Evolutionary conservation across 805 yeast species (phyloP).

Genomic region (Kregervanrija delftensis): DNA sequence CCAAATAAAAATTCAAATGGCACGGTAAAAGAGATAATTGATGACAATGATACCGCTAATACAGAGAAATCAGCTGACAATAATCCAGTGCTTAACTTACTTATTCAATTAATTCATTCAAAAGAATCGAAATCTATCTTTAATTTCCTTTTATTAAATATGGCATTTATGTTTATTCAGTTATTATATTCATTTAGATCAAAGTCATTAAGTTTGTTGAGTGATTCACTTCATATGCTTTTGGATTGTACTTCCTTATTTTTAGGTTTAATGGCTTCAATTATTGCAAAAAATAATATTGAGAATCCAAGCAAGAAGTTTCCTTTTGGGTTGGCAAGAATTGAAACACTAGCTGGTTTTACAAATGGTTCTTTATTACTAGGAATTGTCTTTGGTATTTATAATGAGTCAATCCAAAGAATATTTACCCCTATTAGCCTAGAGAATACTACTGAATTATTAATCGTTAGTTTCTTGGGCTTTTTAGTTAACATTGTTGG

Average conservation of each 20-base stretch:
- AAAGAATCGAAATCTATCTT: slow-evolving; percentile 84
- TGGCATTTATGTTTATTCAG: slow-evolving; percentile 93
- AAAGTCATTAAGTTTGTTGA: slow-evolving; percentile 81
- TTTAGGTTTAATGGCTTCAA: slow-evolving; percentile 84
- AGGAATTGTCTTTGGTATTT: slow-evolving; percentile 84
- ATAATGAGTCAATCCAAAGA: slow-evolving; percentile 81
- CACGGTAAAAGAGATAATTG: neutral
- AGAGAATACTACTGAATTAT: slow-evolving; percentile 73
- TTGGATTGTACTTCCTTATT: slow-evolving; percentile 88
- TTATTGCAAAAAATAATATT: slow-evolving; percentile 26
- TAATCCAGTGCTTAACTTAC: slow-evolving; percentile 11
- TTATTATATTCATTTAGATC: slow-evolving; percentile 87
- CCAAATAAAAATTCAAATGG: slow-evolving; percentile 7
- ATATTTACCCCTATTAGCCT: slow-evolving; percentile 69
- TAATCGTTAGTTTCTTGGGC: slow-evolving; percentile 81
- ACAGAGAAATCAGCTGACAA: neutral
- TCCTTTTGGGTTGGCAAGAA: slow-evolving; percentile 80
- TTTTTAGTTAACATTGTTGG: slow-evolving; percentile 87
- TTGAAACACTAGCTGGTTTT: slow-evolving; percentile 92
- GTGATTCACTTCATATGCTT: slow-evolving; percentile 96
- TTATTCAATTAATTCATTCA: slow-evolving; percentile 35
- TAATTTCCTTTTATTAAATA: slow-evolving; percentile 75
- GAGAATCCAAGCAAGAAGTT: slow-evolving; percentile 34
- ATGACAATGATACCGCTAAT: neutral
- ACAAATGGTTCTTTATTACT: slow-evolving; percentile 85